Evolutionary conservation across 2,329 filamentous ascomycete species (phyloP).

Genomic region (Whalleya microplaca): DNA sequence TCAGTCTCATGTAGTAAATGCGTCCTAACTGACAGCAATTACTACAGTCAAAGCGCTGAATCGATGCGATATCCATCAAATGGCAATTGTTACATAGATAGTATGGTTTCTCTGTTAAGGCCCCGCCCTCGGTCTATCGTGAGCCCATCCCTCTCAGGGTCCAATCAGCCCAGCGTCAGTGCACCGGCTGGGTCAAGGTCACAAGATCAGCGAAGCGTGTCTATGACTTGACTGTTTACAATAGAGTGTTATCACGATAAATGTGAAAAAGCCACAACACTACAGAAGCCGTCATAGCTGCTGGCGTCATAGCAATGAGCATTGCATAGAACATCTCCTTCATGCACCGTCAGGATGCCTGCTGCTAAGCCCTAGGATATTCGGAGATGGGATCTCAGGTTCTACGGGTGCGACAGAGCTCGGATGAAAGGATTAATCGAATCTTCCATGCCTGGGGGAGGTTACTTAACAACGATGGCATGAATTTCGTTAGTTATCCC

Average conservation of each 20-base stretch:
- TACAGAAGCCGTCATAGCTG: background rate
- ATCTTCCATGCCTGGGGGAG: slow-evolving; percentile 20
- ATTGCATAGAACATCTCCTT: background rate
- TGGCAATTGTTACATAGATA: too few relatives aligned
- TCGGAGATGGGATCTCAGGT: slow-evolving; percentile 27
- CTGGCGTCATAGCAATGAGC: background rate
- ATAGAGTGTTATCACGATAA: background rate
- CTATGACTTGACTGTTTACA: background rate
- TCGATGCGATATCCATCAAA: background rate
- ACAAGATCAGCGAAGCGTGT: background rate
- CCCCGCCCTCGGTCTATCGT: background rate
- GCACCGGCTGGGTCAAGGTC: background rate
- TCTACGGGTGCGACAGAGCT: slow-evolving; percentile 15
- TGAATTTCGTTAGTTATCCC: background rate
- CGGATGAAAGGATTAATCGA: slow-evolving; percentile 29
- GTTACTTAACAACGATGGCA: slow-evolving; percentile 15
- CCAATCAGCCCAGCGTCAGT: background rate
- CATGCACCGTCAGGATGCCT: background rate
- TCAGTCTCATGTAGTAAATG: too few relatives aligned
- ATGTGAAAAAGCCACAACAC: background rate
- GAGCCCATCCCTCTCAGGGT: background rate
- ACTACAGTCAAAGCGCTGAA: background rate
- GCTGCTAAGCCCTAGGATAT: background rate
- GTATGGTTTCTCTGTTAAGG: too few relatives aligned
- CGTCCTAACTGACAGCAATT: background rate